Percentiles rank a stretch among this genome's conserved stretches.
These are phyloP conservation scores for Pugionium dolabratum DNA, from an alignment of 345 rosid genomes.

Conservation along the genomic window DNA sequence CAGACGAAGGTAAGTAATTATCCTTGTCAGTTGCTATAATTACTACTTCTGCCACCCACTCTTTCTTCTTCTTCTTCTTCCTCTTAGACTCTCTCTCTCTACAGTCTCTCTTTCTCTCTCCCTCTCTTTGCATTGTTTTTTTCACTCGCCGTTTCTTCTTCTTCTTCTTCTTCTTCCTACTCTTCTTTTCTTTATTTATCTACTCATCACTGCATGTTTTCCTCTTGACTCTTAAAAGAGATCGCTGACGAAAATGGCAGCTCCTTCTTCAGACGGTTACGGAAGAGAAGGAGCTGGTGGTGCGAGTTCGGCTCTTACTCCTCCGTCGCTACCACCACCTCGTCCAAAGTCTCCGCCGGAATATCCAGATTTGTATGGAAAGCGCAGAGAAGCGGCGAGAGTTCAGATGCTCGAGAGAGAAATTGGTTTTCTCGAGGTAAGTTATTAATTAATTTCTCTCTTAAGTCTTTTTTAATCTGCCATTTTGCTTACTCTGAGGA, in stretches of 20 bases:
- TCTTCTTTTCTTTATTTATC: not conserved
- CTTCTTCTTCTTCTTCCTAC: constrained; percentile 18
- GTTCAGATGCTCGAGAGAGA: constrained; percentile 92
- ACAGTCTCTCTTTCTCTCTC: constrained; percentile 10
- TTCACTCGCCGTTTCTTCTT: constrained; percentile 45
- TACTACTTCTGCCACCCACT: constrained; percentile 61
- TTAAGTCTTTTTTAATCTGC: constrained; percentile 9
- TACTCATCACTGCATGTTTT: constrained; percentile 13
- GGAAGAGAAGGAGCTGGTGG: constrained; percentile 30
- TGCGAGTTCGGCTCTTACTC: constrained; percentile 42
- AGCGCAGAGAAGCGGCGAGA: constrained; percentile 74
- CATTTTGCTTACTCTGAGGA: constrained; percentile 36
- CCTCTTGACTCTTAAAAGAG: constrained; percentile 9
- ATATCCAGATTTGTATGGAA: constrained; percentile 95
- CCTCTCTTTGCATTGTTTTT: constrained; percentile 30
- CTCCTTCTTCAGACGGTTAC: constrained; percentile 31
- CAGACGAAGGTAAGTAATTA: constrained; percentile 47
- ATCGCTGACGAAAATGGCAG: constrained; percentile 44
- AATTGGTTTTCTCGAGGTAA: constrained; percentile 85
- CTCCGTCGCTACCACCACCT: constrained; percentile 63
- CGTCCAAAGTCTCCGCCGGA: constrained; percentile 87
- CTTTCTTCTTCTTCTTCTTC: not conserved
- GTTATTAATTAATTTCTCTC: constrained; percentile 13
- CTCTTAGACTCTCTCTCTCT: constrained; percentile 9
- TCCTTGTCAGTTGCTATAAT: constrained; percentile 64